These are phyloP conservation scores for Coprinopsis marcescibilis DNA, from an alignment of 768 basidiomycete genomes.

Conservation along the genomic window DNA sequence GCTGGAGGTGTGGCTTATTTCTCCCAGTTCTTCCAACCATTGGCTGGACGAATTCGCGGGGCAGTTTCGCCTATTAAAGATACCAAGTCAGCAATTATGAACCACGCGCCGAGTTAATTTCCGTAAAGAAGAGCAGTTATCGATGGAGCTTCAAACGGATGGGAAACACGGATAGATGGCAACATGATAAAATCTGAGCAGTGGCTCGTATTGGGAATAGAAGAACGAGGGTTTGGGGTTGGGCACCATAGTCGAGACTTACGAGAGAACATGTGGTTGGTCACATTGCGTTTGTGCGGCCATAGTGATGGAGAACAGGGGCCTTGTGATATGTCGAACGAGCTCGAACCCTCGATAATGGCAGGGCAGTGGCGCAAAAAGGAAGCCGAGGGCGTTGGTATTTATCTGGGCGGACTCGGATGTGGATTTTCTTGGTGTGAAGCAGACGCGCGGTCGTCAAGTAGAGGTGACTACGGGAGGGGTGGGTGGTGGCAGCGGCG, in stretches of 20 bases:
- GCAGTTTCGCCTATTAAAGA: slow-evolving; percentile 10
- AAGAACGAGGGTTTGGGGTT: slow-evolving; percentile 5
- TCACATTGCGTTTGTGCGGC: slow-evolving; percentile 10
- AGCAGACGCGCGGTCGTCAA: too few relatives aligned
- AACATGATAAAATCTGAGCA: slow-evolving; percentile 5
- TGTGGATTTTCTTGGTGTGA: too few relatives aligned
- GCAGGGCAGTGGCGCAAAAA: neutral
- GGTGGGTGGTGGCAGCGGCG: neutral
- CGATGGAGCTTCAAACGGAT: slow-evolving; percentile 7
- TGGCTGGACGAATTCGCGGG: slow-evolving; percentile 4
- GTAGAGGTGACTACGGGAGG: neutral
- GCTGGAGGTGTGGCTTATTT: slow-evolving; percentile 5
- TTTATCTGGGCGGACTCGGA: too few relatives aligned
- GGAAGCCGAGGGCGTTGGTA: neutral
- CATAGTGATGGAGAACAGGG: neutral
- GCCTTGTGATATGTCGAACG: neutral
- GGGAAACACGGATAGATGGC: neutral
- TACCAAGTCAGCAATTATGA: slow-evolving; percentile 5
- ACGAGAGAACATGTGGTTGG: slow-evolving; percentile 15
- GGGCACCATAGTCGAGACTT: slow-evolving; percentile 7
- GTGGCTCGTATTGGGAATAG: slow-evolving; percentile 5
- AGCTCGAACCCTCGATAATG: neutral
- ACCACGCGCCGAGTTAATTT: slow-evolving; percentile 10
- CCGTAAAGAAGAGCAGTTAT: slow-evolving; percentile 5
- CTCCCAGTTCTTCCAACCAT: slow-evolving; percentile 5